These are phyloP conservation scores for Stramenopiles sp. DNA, from an alignment of 352 stramenopile genomes.

Conservation along the genomic window DNA sequence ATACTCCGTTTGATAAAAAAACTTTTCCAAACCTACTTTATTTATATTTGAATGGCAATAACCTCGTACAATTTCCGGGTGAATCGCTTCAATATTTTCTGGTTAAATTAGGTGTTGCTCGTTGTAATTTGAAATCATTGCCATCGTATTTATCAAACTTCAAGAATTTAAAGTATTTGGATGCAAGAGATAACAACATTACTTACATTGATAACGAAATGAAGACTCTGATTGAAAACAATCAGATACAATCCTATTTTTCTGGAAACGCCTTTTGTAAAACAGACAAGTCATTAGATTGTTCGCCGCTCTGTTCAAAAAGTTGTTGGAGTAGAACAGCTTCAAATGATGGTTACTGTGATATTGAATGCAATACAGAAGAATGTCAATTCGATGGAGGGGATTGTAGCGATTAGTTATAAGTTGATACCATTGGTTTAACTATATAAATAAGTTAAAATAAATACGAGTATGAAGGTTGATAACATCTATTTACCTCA, in stretches of 20 bases:
- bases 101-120: neutral
- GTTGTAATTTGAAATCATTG: neutral
- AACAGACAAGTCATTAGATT: neutral
- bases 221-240: neutral
- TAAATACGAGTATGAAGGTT: neutral
- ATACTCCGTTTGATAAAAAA: neutral
- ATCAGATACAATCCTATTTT: constrained; percentile 1
- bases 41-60: constrained; percentile 9
- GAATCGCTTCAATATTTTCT: neutral
- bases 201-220: neutral
- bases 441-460: neutral
- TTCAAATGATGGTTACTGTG: neutral
- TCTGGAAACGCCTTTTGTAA: neutral
- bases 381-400: constrained; percentile 1
- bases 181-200: constrained; percentile 9
- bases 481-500: neutral
- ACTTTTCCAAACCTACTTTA: neutral
- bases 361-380: neutral
- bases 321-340: neutral
- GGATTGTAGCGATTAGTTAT: neutral
- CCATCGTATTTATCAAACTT: constrained; percentile 2
- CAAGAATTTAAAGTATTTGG: constrained; percentile 7
- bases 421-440: too few species aligned
- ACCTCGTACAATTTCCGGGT: neutral
- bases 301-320: neutral